Conservation (phyloP, 2,329 filamentous ascomycete species). For the Aspergillus neotritici region DNA sequence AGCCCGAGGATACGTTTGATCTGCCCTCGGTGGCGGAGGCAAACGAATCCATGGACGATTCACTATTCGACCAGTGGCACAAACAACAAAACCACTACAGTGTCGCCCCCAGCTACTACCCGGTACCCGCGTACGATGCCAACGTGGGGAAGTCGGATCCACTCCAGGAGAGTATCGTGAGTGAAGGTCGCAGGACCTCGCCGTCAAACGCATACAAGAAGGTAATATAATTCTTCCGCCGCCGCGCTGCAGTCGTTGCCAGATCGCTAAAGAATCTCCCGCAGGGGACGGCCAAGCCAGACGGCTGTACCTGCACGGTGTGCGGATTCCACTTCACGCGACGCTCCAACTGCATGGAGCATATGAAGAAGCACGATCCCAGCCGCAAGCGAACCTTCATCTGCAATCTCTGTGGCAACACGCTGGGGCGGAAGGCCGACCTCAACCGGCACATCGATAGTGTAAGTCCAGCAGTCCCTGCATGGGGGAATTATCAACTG, state of each 20-base stretch:
- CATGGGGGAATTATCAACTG: constrained; percentile 26
- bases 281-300: constrained; percentile 31
- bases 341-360: constrained; percentile 80
- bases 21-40: constrained; percentile 7
- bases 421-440: constrained; percentile 79
- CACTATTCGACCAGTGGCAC: constrained; percentile 1
- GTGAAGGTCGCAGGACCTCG: constrained; percentile 1
- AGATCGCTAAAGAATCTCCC: constrained; percentile 4
- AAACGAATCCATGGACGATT: not conserved
- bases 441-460: constrained; percentile 53
- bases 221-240: constrained; percentile 9
- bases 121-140: not conserved
- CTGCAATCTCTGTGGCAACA: constrained; percentile 65
- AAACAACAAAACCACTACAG: not conserved
- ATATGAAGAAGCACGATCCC: constrained; percentile 78
- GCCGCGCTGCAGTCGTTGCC: constrained; percentile 6
- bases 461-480: constrained; percentile 34
- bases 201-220: constrained; percentile 4
- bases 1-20: constrained; percentile 15
- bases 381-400: constrained; percentile 64
- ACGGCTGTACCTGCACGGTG: constrained; percentile 68
- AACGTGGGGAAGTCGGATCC: constrained; percentile 2
- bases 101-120: not conserved
- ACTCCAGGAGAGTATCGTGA: not conserved
- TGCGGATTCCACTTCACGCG: constrained; percentile 77